phyloP scores from a whole-genome alignment of 192 early-diverging fungal genomes.

The Podila epicladia region DNA sequence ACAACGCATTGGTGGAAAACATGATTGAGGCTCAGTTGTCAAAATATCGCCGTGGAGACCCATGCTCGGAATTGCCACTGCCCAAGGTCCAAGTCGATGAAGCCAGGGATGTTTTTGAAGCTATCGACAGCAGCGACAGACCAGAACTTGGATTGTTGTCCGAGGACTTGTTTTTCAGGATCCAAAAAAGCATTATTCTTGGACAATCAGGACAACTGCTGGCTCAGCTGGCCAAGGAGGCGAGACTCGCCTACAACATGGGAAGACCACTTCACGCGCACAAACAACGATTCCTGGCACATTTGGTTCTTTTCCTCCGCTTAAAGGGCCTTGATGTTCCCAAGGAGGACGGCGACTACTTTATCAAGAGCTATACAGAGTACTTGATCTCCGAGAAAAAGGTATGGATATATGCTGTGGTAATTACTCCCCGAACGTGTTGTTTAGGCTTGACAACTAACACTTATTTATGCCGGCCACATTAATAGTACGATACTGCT shows the following conservation, averaged over 20 bases:
- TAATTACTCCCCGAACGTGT: not conserved
- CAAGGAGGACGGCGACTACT: constrained; percentile 52
- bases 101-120: constrained; percentile 31
- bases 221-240: constrained; percentile 24
- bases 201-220: constrained; percentile 38
- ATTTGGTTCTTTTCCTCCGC: constrained; percentile 73
- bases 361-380: constrained; percentile 66
- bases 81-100: constrained; percentile 10
- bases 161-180: constrained; percentile 29
- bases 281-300: constrained; percentile 75
- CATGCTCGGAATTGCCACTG: constrained; percentile 17
- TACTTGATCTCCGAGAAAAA: constrained; percentile 36
- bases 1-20: constrained; percentile 75
- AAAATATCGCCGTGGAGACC: constrained; percentile 29
- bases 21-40: constrained; percentile 52
- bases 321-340: constrained; percentile 60
- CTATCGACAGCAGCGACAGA: constrained; percentile 21
- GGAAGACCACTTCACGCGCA: constrained; percentile 53
- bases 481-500: constrained; percentile 29
- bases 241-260: not conserved
- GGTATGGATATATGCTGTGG: not conserved
- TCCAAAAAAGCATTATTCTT: constrained; percentile 46
- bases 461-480: not conserved
- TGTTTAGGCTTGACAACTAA: not conserved
- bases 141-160: constrained; percentile 13